These are phyloP conservation scores for Rozella allomycis DNA, from an alignment of 371 early-diverging fungal species.

Conservation along the genomic window DNA sequence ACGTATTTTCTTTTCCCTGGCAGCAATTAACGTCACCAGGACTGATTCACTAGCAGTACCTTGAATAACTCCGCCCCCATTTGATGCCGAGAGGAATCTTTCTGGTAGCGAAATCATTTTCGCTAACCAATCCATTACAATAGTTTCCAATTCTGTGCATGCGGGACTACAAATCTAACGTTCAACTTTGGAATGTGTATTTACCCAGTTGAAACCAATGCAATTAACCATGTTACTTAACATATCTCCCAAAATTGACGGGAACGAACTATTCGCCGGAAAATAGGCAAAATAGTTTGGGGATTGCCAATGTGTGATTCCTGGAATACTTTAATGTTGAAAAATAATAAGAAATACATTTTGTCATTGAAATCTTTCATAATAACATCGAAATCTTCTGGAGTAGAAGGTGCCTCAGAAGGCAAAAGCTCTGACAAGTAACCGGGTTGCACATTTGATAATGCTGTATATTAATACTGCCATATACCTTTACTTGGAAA, in stretches of 20 bases:
- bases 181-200: constrained; percentile 3
- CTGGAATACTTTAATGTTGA: too few relatives aligned
- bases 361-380: constrained; percentile 16
- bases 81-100: constrained; percentile 15
- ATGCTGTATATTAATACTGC: constrained; percentile 5
- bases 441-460: constrained; percentile 24
- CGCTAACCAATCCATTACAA: constrained; percentile 34
- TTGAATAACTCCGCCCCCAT: constrained; percentile 39
- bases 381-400: constrained; percentile 25
- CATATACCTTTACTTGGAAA: constrained; percentile 3
- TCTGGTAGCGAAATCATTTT: constrained; percentile 24
- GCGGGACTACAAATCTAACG: constrained; percentile 31
- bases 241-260: constrained; percentile 35
- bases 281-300: constrained; percentile 31
- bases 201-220: constrained; percentile 15
- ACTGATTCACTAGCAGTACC: constrained; percentile 28
- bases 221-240: constrained; percentile 23
- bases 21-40: constrained; percentile 30
- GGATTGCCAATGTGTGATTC: constrained; percentile 34
- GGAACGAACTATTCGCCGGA: constrained; percentile 23
- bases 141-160: constrained; percentile 33
- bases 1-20: constrained; percentile 11
- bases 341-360: too few relatives aligned
- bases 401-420: constrained; percentile 18
- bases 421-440: constrained; percentile 23